A percentile compares a stretch with the other conserved stretches of the same genome.
phyloP scores from a whole-genome alignment of 2,329 filamentous ascomycete genomes.

The Stemphylium beticola region DNA sequence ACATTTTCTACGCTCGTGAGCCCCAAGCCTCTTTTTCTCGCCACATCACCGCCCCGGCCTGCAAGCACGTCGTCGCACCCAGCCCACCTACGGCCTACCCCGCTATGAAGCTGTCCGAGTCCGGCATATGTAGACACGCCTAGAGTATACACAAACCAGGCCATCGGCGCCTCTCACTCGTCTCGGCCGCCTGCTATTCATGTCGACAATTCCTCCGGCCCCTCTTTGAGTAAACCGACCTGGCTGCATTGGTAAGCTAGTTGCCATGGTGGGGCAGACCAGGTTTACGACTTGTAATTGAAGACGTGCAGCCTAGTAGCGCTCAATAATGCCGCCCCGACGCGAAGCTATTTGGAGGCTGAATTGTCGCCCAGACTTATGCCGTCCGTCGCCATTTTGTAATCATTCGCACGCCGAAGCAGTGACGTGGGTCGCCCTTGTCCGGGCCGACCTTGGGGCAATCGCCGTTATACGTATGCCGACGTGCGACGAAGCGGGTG shows the following conservation, averaged over 20 bases:
- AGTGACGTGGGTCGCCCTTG: neutral
- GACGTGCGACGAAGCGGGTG: neutral
- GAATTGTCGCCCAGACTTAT: constrained; percentile 11
- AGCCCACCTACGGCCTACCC: constrained; percentile 21
- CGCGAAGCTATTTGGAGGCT: constrained; percentile 1
- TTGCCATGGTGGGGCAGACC: constrained; percentile 18
- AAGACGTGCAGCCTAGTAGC: neutral
- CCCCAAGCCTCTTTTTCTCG: constrained; percentile 7
- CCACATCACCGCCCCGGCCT: constrained; percentile 29
- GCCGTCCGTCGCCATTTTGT: constrained; percentile 14
- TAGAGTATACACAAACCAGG: constrained; percentile 19
- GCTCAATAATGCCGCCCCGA: constrained; percentile 1
- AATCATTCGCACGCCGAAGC: neutral
- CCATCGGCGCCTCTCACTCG: constrained; percentile 20
- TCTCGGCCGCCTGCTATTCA: constrained; percentile 16
- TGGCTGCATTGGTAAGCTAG: constrained; percentile 23
- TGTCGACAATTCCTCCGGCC: constrained; percentile 23
- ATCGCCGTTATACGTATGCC: neutral
- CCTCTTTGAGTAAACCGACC: constrained; percentile 16
- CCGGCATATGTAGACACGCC: constrained; percentile 25
- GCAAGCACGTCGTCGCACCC: constrained; percentile 5
- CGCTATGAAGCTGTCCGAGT: constrained; percentile 30
- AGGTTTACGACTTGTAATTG: constrained; percentile 5
- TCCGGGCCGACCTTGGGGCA: neutral
- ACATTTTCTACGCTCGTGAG: neutral